These are phyloP conservation scores for Mycothermus thermophilus DNA, from an alignment of 495 filamentous ascomycete genomes.

Conservation along the genomic window DNA sequence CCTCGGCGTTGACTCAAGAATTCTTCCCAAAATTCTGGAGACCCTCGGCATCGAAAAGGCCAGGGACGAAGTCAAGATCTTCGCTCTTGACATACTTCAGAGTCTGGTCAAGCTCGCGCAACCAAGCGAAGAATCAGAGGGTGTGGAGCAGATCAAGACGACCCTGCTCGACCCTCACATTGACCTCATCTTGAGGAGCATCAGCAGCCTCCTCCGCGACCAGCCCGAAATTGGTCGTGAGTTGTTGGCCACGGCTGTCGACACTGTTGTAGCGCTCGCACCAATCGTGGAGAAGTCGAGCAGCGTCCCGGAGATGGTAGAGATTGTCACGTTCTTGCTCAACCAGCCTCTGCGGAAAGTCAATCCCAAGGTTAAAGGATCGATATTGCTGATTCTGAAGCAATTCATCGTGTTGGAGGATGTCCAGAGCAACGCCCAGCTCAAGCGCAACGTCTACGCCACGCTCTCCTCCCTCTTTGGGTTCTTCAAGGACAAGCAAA, in stretches of 20 bases:
- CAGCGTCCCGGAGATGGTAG: conserved; percentile 58
- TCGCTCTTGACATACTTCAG: conserved; percentile 59
- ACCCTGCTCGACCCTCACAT: conserved; percentile 56
- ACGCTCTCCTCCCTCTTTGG: conserved; percentile 66
- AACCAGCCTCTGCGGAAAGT: conserved; percentile 70
- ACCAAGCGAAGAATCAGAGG: conserved; percentile 39
- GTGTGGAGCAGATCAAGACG: conserved; percentile 45
- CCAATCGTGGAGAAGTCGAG: conserved; percentile 55
- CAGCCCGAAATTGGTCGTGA: conserved; percentile 50
- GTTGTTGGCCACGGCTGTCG: conserved; percentile 61
- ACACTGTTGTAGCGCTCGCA: conserved; percentile 58
- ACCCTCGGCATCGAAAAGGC: conserved; percentile 58
- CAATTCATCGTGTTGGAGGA: conserved; percentile 54
- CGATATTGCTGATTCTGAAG: conserved; percentile 59
- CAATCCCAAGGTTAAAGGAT: conserved; percentile 67
- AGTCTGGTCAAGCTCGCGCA: conserved; percentile 45
- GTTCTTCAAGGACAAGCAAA: conserved; percentile 68
- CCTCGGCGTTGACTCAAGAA: conserved; percentile 46
- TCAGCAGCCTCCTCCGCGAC: conserved; percentile 47
- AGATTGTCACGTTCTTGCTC: conserved; percentile 65
- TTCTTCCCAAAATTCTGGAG: conserved; percentile 57
- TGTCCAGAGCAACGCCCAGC: conserved; percentile 45
- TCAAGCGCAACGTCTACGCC: conserved; percentile 45
- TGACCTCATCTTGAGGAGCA: conserved; percentile 49
- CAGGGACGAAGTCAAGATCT: conserved; percentile 80